Base-by-base conservation (phyloP, 176 grass and related monocot species). In the Dendrocalamus sinicus region DNA sequence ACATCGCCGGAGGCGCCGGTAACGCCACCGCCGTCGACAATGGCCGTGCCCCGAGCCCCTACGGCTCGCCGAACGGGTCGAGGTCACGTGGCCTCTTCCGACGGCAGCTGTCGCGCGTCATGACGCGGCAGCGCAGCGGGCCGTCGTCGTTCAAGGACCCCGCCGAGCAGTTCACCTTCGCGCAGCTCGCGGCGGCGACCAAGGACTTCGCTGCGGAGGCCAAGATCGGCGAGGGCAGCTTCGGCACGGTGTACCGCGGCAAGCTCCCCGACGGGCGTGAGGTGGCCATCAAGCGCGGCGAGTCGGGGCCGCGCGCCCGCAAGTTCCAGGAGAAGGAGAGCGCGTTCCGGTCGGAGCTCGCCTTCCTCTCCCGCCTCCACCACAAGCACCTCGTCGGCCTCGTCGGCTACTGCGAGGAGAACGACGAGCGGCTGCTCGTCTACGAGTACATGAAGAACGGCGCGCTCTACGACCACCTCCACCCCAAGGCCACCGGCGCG, bases 401-500 rank as follows among this genome's bases (percentile, higher is more conserved):
- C 6, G 86, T 96, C 0, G 97, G 97, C 0, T 99, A 94, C 86
- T 99, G 97, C 88, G 88, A 92, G 71, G 94, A 99, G 81, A 69
- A 83, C 24, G 90, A 96, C 24, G 97, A 99, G 92, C 79, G 97
- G 15, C 67, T 99, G 44, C 86, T 99, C 7, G 92, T 99, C 13
- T 99, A 99, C 84, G 97, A 99, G 78, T 93, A 86, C 91, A 99
- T 99, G 97, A 96, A 94, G 83, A 92, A 99, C 67, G 97, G 97
- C 20, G 92, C 97, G 47, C 90, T 99, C 1, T 89, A 92, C 75
- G 93, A 99, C 79, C 94, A 99, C 88, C 91, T 99, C 67, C 97
- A 99, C 76, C 90, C 91, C 0, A 89, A 82, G 73, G 14, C n/a
- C 19, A 14, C 0, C 20, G 17, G 0, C 54, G 9, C 57, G 9